Percentiles rank a stretch among this genome's conserved stretches.
phyloP scores from a whole-genome alignment of 2,329 filamentous ascomycete species.

The Aspergillus bombycis region DNA sequence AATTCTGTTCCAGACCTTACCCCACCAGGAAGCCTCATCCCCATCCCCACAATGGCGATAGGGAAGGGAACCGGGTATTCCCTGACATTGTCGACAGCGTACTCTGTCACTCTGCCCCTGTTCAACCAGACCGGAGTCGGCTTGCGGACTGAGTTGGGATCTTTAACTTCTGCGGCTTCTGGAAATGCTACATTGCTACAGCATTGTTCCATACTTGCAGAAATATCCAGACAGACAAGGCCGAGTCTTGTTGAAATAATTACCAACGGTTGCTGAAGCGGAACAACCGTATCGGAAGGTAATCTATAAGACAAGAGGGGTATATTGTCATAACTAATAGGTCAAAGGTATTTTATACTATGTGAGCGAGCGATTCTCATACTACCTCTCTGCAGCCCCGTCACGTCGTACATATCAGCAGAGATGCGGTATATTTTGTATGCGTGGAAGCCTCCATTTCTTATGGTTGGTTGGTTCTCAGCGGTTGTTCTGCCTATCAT shows the following conservation, averaged over 20 bases:
- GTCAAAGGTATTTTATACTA: background rate
- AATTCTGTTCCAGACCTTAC: conserved; percentile 20
- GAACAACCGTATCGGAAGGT: background rate
- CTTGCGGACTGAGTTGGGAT: background rate
- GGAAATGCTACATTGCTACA: conserved; percentile 1
- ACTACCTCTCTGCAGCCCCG: background rate
- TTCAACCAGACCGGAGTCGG: background rate
- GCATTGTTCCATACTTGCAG: conserved; percentile 5
- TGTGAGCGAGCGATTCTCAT: background rate
- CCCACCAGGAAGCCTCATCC: conserved; percentile 26
- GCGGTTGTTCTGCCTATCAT: background rate
- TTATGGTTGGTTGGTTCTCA: background rate
- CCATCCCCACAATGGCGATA: conserved; percentile 30
- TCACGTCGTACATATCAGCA: background rate
- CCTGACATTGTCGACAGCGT: background rate
- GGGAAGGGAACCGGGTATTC: conserved; percentile 12
- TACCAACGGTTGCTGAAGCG: background rate
- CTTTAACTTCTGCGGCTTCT: background rate
- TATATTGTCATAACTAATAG: background rate
- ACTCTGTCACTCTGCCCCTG: background rate
- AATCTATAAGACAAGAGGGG: background rate
- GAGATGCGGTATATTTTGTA: background rate
- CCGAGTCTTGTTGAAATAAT: background rate
- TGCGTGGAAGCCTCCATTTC: background rate
- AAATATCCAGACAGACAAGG: background rate